These are phyloP conservation scores for Sicyos baderoa DNA, from an alignment of 306 rosid genomes.

Conservation along the genomic window DNA sequence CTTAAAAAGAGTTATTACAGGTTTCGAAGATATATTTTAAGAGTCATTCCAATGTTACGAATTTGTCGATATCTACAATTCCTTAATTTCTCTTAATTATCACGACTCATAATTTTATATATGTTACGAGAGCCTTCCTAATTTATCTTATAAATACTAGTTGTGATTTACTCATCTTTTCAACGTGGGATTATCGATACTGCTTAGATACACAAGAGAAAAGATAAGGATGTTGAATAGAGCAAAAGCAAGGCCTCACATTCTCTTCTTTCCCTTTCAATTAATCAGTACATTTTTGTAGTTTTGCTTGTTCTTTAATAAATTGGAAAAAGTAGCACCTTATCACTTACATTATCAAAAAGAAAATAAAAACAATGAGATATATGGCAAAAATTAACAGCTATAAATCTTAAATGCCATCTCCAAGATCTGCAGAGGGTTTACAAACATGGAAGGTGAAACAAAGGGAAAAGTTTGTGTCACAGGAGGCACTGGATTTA, in stretches of 20 bases:
- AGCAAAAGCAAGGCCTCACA: not conserved
- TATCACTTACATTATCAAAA: not conserved
- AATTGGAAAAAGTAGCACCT: not conserved
- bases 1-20: too few relatives aligned
- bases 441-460: constrained; percentile 21
- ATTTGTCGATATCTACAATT: too few relatives aligned
- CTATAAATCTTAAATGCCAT: not conserved
- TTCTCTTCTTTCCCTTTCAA: not conserved
- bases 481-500: constrained; percentile 52
- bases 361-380: not conserved
- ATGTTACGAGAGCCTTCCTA: too few relatives aligned
- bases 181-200: too few relatives aligned
- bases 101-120: too few relatives aligned
- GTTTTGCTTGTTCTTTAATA: not conserved
- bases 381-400: not conserved
- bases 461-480: constrained; percentile 23
- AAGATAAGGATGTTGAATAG: not conserved
- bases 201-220: too few relatives aligned
- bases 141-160: too few relatives aligned
- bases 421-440: not conserved
- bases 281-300: not conserved
- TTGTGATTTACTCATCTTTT: too few relatives aligned
- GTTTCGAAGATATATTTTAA: too few relatives aligned
- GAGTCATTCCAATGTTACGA: too few relatives aligned
- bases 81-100: too few relatives aligned